phyloP scores from a whole-genome alignment of 176 grass and related monocot species.

The Eremochloa ophiuroides region DNA sequence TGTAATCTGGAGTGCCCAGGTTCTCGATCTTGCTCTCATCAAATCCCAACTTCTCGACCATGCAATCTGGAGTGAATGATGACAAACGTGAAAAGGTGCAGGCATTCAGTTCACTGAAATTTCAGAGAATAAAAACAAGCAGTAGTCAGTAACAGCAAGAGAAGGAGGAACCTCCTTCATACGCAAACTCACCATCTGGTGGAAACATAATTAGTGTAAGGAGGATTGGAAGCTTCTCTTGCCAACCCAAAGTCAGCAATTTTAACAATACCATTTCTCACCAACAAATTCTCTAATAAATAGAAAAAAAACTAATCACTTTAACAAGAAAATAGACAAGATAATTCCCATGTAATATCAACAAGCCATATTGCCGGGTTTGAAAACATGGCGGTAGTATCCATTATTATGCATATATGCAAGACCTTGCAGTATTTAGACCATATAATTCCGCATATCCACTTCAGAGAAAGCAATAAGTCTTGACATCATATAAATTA shows the following conservation, averaged over 20 bases:
- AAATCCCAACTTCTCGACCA: too few relatives aligned
- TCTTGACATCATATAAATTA: constrained; percentile 87
- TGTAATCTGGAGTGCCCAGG: too few relatives aligned
- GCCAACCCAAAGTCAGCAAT: constrained; percentile 97
- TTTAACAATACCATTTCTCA: constrained; percentile 65
- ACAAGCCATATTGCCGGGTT: constrained; percentile 61
- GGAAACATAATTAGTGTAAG: constrained; percentile 96
- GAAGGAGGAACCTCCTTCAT: too few relatives aligned
- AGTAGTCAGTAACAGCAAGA: too few relatives aligned
- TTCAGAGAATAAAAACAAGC: too few relatives aligned
- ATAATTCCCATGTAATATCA: constrained; percentile 9
- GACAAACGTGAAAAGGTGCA: too few relatives aligned
- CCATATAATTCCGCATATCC: constrained; percentile 62
- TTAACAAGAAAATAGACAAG: not conserved
- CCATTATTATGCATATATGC: constrained; percentile 90
- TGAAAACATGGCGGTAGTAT: constrained; percentile 88
- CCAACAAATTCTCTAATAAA: constrained; percentile 71
- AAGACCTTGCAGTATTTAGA: constrained; percentile 84
- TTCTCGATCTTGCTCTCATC: too few relatives aligned
- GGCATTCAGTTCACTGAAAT: too few relatives aligned
- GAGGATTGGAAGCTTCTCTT: constrained; percentile 82
- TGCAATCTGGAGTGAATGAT: too few relatives aligned
- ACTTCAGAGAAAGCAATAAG: constrained; percentile 57
- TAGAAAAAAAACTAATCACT: constrained; percentile 1
- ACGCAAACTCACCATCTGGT: constrained; percentile 78